A percentile compares a stretch with the other conserved stretches of the same genome.
Evolutionary conservation across 176 grass and related monocot species (phyloP).

Genomic region (Neostapfia colusana): DNA sequence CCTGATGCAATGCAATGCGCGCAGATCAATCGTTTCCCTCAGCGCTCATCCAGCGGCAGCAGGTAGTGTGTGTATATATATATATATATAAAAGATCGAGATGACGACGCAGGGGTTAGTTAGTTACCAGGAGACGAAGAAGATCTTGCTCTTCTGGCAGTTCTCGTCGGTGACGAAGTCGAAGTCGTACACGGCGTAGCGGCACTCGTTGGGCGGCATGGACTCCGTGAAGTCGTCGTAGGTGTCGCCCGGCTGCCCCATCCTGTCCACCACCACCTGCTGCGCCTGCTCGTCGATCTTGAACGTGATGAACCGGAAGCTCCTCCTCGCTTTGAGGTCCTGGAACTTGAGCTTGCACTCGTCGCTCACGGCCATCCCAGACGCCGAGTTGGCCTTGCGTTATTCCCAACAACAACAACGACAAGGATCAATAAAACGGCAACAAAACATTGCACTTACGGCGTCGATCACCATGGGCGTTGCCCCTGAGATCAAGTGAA

Average conservation of each 20-base stretch:
- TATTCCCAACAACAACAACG: no score
- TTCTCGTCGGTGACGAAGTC: conserved; percentile 85
- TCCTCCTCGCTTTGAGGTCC: conserved; percentile 74
- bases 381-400: conserved; percentile 59
- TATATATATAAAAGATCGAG: no score
- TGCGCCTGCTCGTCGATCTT: conserved; percentile 69
- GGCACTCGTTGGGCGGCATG: conserved; percentile 67
- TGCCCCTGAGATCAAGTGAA: no score
- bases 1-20: no score
- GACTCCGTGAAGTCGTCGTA: conserved; percentile 62
- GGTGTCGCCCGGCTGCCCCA: conserved; percentile 48
- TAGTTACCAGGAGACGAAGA: conserved; percentile 77
- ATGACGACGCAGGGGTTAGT: no score
- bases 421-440: no score
- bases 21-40: no score
- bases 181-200: conserved; percentile 91
- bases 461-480: no score
- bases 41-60: no score
- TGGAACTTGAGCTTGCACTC: conserved; percentile 81
- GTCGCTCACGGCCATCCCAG: conserved; percentile 81
- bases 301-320: conserved; percentile 79
- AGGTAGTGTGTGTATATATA: no score
- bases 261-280: conserved; percentile 69
- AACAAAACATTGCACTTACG: no score
- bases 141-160: conserved; percentile 99